These are phyloP conservation scores for Coniochaeta ligniaria DNA, from an alignment of 2,329 filamentous ascomycete species.

Conservation along the genomic window DNA sequence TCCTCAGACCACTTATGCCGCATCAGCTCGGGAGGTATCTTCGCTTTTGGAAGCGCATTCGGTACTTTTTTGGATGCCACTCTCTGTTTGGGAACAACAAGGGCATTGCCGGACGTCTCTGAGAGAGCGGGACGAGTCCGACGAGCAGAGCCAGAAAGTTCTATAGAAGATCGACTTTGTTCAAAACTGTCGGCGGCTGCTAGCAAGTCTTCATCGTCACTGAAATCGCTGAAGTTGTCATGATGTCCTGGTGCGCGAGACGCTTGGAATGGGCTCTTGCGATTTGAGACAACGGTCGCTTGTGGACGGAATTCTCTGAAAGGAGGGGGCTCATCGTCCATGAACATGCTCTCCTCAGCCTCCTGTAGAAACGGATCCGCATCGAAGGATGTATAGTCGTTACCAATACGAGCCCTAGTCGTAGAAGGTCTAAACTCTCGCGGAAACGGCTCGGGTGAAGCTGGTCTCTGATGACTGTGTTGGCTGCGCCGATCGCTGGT, in stretches of 20 bases:
- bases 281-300: no score
- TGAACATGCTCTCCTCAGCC: constrained; percentile 6
- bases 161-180: constrained; percentile 25
- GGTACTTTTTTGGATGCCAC: constrained; percentile 19
- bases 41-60: constrained; percentile 20
- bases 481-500: constrained; percentile 6
- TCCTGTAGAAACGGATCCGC: neutral
- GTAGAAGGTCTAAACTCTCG: constrained; percentile 4
- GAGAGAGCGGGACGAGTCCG: constrained; percentile 30
- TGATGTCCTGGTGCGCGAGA: neutral
- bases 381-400: neutral
- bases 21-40: constrained; percentile 48
- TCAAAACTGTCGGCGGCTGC: constrained; percentile 45
- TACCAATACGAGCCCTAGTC: neutral
- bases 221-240: constrained; percentile 18
- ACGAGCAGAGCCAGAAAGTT: constrained; percentile 11
- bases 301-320: neutral
- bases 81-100: constrained; percentile 21
- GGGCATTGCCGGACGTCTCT: constrained; percentile 41
- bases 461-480: constrained; percentile 6
- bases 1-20: constrained; percentile 77
- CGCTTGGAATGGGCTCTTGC: constrained; percentile 4
- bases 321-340: neutral
- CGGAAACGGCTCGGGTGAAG: constrained; percentile 11
- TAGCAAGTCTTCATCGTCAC: constrained; percentile 36